Percentiles rank a stretch among this genome's conserved stretches.
Conservation (phyloP, 306 rosid species). For the Fragaria nilgerrensis region DNA sequence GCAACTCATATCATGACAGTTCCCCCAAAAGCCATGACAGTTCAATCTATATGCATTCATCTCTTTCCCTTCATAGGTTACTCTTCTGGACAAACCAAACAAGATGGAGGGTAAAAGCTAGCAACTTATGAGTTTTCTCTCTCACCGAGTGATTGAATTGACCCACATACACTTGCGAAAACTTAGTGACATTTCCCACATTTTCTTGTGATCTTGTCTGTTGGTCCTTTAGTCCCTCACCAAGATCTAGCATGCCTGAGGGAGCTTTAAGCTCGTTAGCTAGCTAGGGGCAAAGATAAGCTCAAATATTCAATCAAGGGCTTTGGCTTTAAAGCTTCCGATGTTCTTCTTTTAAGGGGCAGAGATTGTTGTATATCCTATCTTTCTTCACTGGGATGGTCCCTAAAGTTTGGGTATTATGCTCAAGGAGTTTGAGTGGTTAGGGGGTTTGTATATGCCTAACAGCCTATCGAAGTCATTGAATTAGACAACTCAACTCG, state of each 20-base stretch:
- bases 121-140: neutral
- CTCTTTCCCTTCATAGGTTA: neutral
- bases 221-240: constrained; percentile 12
- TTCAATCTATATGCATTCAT: neutral
- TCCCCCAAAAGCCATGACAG: neutral
- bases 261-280: neutral
- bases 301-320: constrained; percentile 7
- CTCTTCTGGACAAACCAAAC: neutral
- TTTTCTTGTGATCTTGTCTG: constrained; percentile 2
- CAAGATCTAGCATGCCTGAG: constrained; percentile 6
- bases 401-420: constrained; percentile 19
- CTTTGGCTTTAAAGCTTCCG: constrained; percentile 12
- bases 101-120: neutral
- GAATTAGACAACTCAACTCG: constrained; percentile 29
- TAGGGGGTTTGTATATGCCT: constrained; percentile 5
- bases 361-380: constrained; percentile 10
- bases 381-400: constrained; percentile 17
- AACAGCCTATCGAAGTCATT: constrained; percentile 9
- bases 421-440: constrained; percentile 11
- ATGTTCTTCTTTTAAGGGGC: constrained; percentile 38
- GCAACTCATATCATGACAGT: neutral
- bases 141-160: neutral
- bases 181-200: neutral
- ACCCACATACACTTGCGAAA: neutral
- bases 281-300: neutral